Evolutionary conservation across 1,284 basidiomycete species (phyloP), one percentile per base, ranked within the genome.

Genomic region (Trichosporon asahii): DNA sequence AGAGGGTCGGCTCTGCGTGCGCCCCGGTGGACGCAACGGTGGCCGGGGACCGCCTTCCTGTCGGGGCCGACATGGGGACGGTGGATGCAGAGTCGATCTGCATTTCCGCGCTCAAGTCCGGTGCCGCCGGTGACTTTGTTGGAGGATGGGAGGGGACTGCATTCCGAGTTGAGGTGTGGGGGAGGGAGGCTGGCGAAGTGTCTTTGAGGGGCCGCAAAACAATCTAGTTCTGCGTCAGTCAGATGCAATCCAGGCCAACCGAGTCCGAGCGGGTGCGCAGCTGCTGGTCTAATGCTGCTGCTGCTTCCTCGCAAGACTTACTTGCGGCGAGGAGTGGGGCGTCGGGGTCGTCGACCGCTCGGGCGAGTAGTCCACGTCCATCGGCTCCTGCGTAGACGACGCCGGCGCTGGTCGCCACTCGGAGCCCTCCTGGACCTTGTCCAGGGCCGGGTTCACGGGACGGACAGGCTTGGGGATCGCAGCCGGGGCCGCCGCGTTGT

Each of bases 251-350:
- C 65, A 49, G 46, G 25, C 31, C n/a, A 18, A 46, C 14, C 44
- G 61, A 37, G 57, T 37, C 37, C 66, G 37, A 27, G 65, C 49
- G 49, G 33, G 35, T 18, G 46, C 15, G 49, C 49, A 53, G 49
- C 46, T 5, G 40, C 21, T 49, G 27, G 4, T 64, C 40, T 53
- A 25, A 5, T 53, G 49, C 49, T 53, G 49, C 49, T 53, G 49
- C 49, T 21, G 49, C 49, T 53, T 53, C 49, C 23, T 53, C 49
- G 49, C 49, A 53, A n/a, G 27, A 78, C 83, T 77, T 72, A 85
- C 84, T 72, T 83, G 80, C 35, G 84, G 84, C 46, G 82, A 83
- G n/a, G 83, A 84, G 74, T 84, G 83, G 1, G 84, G 83, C 2
- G 84, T 84, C 9, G 83, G 84, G 8, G 83, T 85, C 15, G 76